Evolutionary conservation across 1,139 yeast species (phyloP).

Genomic region (Zhuliangozyma blackwelliae): DNA sequence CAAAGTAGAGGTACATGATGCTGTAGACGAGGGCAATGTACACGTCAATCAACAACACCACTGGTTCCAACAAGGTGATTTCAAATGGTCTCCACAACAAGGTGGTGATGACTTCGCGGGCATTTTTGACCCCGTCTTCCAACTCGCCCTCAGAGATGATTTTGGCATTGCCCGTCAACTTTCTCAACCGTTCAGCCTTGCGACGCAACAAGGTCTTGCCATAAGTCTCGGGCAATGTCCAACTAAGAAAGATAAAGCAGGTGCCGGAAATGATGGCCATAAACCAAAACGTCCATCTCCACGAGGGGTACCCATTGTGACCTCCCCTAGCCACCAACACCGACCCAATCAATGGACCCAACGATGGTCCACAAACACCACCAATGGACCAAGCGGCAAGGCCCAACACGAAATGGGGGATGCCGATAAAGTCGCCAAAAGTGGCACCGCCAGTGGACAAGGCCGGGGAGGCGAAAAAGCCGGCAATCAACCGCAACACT

Average conservation of each 20-base stretch:
- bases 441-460: conserved; percentile 39
- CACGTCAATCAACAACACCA: conserved; percentile 26
- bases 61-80: conserved; percentile 28
- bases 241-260: conserved; percentile 25
- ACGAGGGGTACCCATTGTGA: conserved; percentile 12
- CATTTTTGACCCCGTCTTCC: conserved; percentile 29
- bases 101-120: conserved; percentile 17
- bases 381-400: conserved; percentile 29
- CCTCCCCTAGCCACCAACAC: conserved; percentile 19
- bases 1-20: conserved; percentile 31
- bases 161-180: conserved; percentile 37
- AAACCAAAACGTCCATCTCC: conserved; percentile 50
- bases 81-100: conserved; percentile 30
- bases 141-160: conserved; percentile 41
- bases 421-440: conserved; percentile 23
- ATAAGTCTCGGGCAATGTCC: conserved; percentile 50
- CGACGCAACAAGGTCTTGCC: conserved; percentile 41
- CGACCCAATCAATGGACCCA: conserved; percentile 32
- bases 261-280: conserved; percentile 32
- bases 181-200: conserved; percentile 44
- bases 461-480: conserved; percentile 33
- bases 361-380: conserved; percentile 29
- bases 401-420: conserved; percentile 24
- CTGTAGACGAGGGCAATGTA: conserved; percentile 30
- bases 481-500: conserved; percentile 29